Evolutionary conservation across 257 asterid genomes (phyloP).

Genomic region (Avicennia marina): DNA sequence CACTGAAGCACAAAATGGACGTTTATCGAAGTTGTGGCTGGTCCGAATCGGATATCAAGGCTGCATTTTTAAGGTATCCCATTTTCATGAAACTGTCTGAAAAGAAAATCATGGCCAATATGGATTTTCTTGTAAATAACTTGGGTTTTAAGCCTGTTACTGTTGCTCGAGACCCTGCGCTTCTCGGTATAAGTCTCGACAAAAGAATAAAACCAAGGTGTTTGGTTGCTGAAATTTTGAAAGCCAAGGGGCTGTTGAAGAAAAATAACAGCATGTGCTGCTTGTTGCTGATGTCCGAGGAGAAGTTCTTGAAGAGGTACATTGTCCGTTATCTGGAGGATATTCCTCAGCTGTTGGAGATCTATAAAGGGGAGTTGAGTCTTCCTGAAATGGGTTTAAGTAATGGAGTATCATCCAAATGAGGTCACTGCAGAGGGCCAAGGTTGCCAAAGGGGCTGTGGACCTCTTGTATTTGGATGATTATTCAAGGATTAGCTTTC

Average conservation of each 20-base stretch:
- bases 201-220: constrained; percentile 19
- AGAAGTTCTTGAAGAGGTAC: neutral
- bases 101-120: constrained; percentile 15
- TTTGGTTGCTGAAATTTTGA: constrained; percentile 9
- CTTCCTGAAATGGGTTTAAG: no score
- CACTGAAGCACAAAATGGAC: constrained; percentile 11
- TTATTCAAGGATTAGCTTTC: no score
- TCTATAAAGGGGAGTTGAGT: constrained; percentile 6
- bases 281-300: constrained; percentile 8
- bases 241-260: neutral
- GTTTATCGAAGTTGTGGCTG: constrained; percentile 27
- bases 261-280: neutral
- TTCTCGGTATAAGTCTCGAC: constrained; percentile 2
- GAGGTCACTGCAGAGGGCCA: no score
- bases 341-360: constrained; percentile 5
- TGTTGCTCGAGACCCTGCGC: constrained; percentile 9
- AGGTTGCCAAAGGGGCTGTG: no score
- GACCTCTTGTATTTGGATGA: no score
- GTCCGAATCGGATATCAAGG: constrained; percentile 19
- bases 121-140: constrained; percentile 20
- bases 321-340: neutral
- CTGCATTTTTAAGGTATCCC: constrained; percentile 23
- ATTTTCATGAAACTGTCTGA: constrained; percentile 24
- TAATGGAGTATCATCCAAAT: no score
- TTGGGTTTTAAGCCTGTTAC: constrained; percentile 6